Conservation (phyloP, 164 flowering plant species). For the Vitis labrusca region DNA sequence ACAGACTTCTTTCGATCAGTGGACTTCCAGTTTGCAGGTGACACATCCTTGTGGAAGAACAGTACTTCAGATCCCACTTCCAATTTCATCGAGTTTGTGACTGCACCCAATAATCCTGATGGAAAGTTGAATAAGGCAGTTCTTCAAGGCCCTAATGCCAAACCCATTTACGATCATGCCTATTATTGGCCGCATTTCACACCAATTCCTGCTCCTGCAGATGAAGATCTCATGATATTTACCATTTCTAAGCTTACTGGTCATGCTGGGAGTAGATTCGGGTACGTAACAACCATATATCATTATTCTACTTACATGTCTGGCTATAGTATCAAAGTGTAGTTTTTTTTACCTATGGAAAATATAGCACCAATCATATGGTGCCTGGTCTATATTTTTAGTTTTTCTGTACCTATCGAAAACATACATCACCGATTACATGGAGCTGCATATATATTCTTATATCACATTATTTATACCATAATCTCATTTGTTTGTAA, state of each 20-base stretch:
- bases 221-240: constrained; percentile 68
- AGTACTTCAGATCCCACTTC: constrained; percentile 10
- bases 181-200: constrained; percentile 85
- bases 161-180: constrained; percentile 56
- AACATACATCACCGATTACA: too few species aligned
- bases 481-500: too few species aligned
- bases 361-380: too few species aligned
- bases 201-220: constrained; percentile 55
- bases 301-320: too few species aligned
- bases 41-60: constrained; percentile 40
- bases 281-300: constrained; percentile 31
- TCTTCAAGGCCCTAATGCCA: constrained; percentile 37
- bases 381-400: too few species aligned
- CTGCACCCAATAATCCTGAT: constrained; percentile 86
- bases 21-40: constrained; percentile 46
- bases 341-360: too few species aligned
- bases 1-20: constrained; percentile 38
- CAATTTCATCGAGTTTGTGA: constrained; percentile 60
- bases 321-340: too few species aligned
- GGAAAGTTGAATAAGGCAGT: constrained; percentile 38
- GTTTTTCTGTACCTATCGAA: too few species aligned
- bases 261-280: constrained; percentile 77
- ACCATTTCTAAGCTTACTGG: constrained; percentile 79
- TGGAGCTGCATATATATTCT: too few species aligned
- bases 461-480: too few species aligned